These are phyloP conservation scores for Neonectria faginata DNA, from an alignment of 2,329 filamentous ascomycete species.

Conservation along the genomic window DNA sequence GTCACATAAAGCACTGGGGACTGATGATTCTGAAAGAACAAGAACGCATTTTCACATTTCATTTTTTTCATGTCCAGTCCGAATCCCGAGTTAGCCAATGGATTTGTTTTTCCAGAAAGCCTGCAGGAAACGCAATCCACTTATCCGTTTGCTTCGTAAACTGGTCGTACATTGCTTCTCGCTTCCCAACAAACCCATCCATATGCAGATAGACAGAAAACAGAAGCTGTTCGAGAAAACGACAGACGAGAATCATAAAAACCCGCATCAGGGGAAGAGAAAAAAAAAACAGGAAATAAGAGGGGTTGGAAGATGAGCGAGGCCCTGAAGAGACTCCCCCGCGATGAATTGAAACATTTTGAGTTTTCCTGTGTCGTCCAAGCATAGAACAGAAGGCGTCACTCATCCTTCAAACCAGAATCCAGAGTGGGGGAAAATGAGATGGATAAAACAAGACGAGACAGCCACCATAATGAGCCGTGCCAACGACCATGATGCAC, in stretches of 20 bases:
- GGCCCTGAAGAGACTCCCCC: slow-evolving; percentile 19
- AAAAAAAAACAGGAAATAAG: not conserved
- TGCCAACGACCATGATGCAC: slow-evolving; percentile 27
- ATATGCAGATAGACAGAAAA: not conserved
- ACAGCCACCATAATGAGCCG: slow-evolving; percentile 18
- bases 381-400: not conserved
- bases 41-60: not conserved
- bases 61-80: slow-evolving; percentile 1
- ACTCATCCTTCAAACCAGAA: not conserved
- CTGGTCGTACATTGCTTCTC: not conserved
- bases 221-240: not conserved
- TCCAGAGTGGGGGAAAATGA: not conserved
- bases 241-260: slow-evolving; percentile 1
- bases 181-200: not conserved
- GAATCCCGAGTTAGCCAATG: not conserved
- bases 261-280: not conserved
- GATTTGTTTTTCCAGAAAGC: not conserved
- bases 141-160: not conserved
- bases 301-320: not conserved
- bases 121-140: not conserved
- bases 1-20: too few relatives aligned
- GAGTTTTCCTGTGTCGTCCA: slow-evolving; percentile 9
- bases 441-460: slow-evolving; percentile 16
- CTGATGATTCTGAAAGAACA: too few relatives aligned
- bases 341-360: slow-evolving; percentile 24